Evolutionary conservation across 2,329 filamentous ascomycete species (phyloP).

Genomic region (Aureobasidium sp.): DNA sequence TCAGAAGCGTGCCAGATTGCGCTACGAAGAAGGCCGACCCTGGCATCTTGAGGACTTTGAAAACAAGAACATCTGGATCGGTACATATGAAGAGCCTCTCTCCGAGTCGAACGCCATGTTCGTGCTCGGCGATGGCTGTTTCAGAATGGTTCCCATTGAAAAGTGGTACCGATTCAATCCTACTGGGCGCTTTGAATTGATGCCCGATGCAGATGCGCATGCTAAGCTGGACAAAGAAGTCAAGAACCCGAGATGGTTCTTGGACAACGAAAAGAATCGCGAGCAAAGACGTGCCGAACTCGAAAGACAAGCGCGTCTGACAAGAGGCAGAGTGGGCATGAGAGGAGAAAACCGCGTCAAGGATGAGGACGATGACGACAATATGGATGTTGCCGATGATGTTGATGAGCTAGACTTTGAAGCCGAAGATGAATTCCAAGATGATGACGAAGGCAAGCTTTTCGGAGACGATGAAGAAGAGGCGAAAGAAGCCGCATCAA

Average conservation of each 20-base stretch:
- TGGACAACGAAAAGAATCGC: constrained; percentile 46
- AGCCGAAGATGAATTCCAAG: constrained; percentile 66
- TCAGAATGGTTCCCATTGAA: constrained; percentile 84
- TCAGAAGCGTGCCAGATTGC: constrained; percentile 54
- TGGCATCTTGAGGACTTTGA: constrained; percentile 98
- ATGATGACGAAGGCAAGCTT: constrained; percentile 74
- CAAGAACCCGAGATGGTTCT: constrained; percentile 72
- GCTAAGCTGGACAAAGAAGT: constrained; percentile 72
- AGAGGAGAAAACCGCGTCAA: constrained; percentile 24
- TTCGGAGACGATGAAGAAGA: constrained; percentile 77
- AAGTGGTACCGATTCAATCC: constrained; percentile 89
- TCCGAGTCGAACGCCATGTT: constrained; percentile 76
- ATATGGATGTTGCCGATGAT: constrained; percentile 46
- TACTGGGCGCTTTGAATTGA: constrained; percentile 56
- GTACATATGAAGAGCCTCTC: constrained; percentile 80
- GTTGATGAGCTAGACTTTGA: constrained; percentile 62
- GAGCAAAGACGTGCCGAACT: constrained; percentile 21
- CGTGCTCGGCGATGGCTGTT: constrained; percentile 59
- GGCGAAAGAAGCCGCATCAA: constrained; percentile 56
- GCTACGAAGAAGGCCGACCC: constrained; percentile 90
- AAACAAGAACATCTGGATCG: constrained; percentile 89
- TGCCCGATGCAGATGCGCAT: constrained; percentile 80
- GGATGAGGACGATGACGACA: constrained; percentile 38
- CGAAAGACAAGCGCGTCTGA: constrained; percentile 43
- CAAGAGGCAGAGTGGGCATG: constrained; percentile 44